Base-by-base conservation (phyloP, 1,139 yeast genomes). In the Arxiozyma telluris region DNA sequence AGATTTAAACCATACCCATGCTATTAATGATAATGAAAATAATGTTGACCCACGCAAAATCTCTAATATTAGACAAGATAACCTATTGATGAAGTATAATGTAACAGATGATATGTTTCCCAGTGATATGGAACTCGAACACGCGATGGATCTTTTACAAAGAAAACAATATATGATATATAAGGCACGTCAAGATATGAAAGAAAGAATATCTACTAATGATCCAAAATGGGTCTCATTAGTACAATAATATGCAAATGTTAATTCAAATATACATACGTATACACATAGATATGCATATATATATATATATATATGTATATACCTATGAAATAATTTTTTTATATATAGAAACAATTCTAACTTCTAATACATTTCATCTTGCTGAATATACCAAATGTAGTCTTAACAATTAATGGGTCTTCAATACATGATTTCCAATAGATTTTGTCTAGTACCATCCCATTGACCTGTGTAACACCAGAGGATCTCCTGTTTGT, bases 141-240 rank as follows among this genome's bases (percentile, higher is more conserved):
- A 45, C 30, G n/a, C 47, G 30, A 45, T 38, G 20, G 47, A 45
- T 45, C 21, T 45, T 17, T 18, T 45, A 30, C 47, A 64, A 44
- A 63, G 68, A 41, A 68, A 66, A 54, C 61, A 59, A 50, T 60
- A 57, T 38, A 54, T 68, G 62, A 64, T 68, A 42, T 65, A 67
- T 69, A 60, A 64, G 34, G 70, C 71, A 4, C 59, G 71, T 47
- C 64, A 60, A 51, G 59, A 60, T 41, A 61, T 67, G 66, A 67
- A 65, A 50, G 48, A 54, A 42, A 53, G 55, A 20, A 44, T 67
- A 41, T 57, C 59, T 47, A 55, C 53, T 3, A 34, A 34, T 7
- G 69, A 65, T 54, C 52, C 57, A 23, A 58, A 59, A 30, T 51
- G 61, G 41, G 46, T 44, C 11, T 50, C 57, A 21, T 50, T 60